Base-by-base conservation (phyloP, 768 basidiomycete species). In the Suillus subluteus region DNA sequence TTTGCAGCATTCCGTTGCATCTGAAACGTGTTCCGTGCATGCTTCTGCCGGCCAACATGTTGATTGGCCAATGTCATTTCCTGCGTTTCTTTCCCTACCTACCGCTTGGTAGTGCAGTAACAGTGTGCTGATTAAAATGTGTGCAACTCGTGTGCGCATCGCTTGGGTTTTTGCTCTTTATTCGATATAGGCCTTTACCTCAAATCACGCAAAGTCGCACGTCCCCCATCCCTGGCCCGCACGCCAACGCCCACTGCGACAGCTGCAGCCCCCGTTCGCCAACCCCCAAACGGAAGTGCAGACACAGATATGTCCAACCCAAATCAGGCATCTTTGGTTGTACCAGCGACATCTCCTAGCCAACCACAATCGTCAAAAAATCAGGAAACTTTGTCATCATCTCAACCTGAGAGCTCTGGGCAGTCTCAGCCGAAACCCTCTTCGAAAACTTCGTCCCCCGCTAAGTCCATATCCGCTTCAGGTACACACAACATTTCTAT, bases 201-300 rank as follows among this genome's bases (percentile, higher is more conserved):
- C 84, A 94, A 92, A 85, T 87, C 89, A 69, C 87, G 89, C 78
- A 87, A 88, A 78, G 89, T 88, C 79, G 86, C 89, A 72, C 89
- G 91, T 67, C 91, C 91, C 65, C 80, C 87, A 62, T 84, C 85
- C 65, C 83, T 90, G 66, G 85, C 80, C 32, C 81, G 78, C 64
- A 71, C 78, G 65, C 79, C 78, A 71, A 78, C 75, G 44, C 75
- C 77, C 68, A 70, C 75, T 54, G 69, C 69, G 71, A 72, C 74
- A 73, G 77, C 77, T 65, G 68, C 74, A 69, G 74, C 73, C 58
- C 71, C 66, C 73, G 78, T 74, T 46, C 56, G 68, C 71, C 76
- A 70, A 62, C 72, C 66, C 72, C 69, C 76, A 71, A 82, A 79
- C 71, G 78, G 79, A 66, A 67, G 71, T 66, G 69, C 67, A 44